Evolutionary conservation across 805 yeast species (phyloP).

Genomic region (Zygotorulaspora sp.): DNA sequence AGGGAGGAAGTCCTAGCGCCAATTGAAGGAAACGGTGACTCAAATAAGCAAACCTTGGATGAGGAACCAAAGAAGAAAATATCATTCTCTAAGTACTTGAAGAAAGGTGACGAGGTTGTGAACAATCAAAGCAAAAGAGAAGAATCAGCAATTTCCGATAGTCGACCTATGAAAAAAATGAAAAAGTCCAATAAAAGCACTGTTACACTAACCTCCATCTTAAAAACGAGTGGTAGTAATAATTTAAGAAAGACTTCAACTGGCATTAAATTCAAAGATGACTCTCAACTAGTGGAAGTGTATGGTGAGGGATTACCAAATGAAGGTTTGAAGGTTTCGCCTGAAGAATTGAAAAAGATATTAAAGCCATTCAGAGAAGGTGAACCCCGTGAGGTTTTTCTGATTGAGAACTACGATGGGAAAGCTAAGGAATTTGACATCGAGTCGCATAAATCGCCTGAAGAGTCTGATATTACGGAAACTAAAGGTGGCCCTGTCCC

Average conservation of each 20-base stretch:
- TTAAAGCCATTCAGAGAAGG: constrained; percentile 35
- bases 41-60: constrained; percentile 8
- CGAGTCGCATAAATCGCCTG: constrained; percentile 12
- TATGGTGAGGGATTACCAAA: constrained; percentile 35
- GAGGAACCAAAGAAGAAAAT: constrained; percentile 32
- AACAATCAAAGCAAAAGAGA: constrained; percentile 22
- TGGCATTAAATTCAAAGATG: constrained; percentile 27
- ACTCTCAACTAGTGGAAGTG: constrained; percentile 26
- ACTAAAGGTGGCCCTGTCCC: constrained; percentile 29
- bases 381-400: constrained; percentile 32
- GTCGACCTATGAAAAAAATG: constrained; percentile 6
- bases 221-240: constrained; percentile 17
- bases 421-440: constrained; percentile 21
- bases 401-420: constrained; percentile 17
- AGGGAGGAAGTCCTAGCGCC: constrained; percentile 9
- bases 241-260: constrained; percentile 8
- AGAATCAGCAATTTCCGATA: background rate
- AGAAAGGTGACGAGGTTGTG: constrained; percentile 25
- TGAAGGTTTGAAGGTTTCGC: constrained; percentile 29
- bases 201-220: constrained; percentile 19
- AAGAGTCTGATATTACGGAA: constrained; percentile 30
- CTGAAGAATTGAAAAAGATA: constrained; percentile 29
- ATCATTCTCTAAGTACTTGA: constrained; percentile 34
- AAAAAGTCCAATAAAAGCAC: constrained; percentile 3
- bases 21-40: constrained; percentile 3